Base-by-base conservation (phyloP, 306 rosid genomes). In the Inga oerstediana region DNA sequence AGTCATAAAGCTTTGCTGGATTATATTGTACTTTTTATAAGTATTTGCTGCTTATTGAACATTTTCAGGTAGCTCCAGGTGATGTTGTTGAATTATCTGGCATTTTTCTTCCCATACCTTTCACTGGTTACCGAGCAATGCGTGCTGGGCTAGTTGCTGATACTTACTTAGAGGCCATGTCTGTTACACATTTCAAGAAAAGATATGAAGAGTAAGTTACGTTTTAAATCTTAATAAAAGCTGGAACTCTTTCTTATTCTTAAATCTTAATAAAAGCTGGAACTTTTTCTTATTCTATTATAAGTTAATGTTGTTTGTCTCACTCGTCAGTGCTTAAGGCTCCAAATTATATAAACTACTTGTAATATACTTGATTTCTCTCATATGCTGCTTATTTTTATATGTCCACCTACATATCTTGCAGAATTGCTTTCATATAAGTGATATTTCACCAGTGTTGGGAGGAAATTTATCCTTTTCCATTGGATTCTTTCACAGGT, bases 141-240 rank as follows among this genome's bases (percentile, higher is more conserved):
- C 97, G 97, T 19, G 99, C 98, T 24, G 98, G 99, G 80, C 85
- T 96, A 72, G 97, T 96, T 86, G 98, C 99, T 58, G 99, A 96
- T 79, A 96, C 99, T 46, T 96, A 89, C 92, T 85, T 96, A 89
- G 99, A 96, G 86, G 97, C 97, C 88, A 96, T 94, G 99, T 96
- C 99, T 79, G 89, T 96, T 48, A 84, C 88, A 70, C 99, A 96
- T 88, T 91, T 90, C 85, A 96, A 96, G 97, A 96, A 92, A 87
- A 90, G 89, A 96, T 96, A 96, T 75, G 98, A 96, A 87, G 99
- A 96, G 99, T 94, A 87, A 89, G 98, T 70, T 78, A 45, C 67
- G 72, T 81, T 85, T 71, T 49, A 54, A 68, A 58, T 78, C 62
- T 76, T 49, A 37, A 76, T 48, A 74, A 65, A 71, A 58, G 37